phyloP scores from a whole-genome alignment of 148 eudicot genomes.

The Rhododendron griersonianum region DNA sequence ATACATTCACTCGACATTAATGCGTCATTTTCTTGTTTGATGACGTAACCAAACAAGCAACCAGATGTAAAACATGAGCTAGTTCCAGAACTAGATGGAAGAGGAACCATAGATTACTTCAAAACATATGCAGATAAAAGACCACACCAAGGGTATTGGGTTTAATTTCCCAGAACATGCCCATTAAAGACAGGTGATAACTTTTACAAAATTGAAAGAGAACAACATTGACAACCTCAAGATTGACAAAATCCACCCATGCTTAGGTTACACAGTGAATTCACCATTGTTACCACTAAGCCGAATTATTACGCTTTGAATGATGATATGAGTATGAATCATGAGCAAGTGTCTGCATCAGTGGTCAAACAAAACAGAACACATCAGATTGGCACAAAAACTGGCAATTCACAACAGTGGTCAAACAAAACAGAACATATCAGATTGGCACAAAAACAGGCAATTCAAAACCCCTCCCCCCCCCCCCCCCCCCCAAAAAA shows the following conservation, averaged over 20 bases:
- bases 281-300: not conserved
- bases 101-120: not conserved
- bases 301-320: slow-evolving; percentile 22
- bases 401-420: not conserved
- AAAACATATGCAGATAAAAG: not conserved
- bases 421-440: not conserved
- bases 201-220: not conserved
- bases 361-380: not conserved
- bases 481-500: too few species aligned
- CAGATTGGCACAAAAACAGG: not conserved
- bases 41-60: not conserved
- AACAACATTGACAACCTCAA: not conserved
- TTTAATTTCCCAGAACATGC: not conserved
- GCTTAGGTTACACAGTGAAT: not conserved
- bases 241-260: not conserved
- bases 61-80: not conserved
- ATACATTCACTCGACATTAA: not conserved
- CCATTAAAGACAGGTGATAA: not conserved
- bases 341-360: slow-evolving; percentile 86
- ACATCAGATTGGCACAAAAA: not conserved
- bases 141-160: not conserved
- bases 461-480: not conserved
- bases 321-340: slow-evolving; percentile 71
- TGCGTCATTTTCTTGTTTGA: not conserved
- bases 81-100: not conserved